Evolutionary conservation across 2,329 filamentous ascomycete species (phyloP), one percentile per base, ranked within the genome.

Genomic region (Cytospora chrysosperma): DNA sequence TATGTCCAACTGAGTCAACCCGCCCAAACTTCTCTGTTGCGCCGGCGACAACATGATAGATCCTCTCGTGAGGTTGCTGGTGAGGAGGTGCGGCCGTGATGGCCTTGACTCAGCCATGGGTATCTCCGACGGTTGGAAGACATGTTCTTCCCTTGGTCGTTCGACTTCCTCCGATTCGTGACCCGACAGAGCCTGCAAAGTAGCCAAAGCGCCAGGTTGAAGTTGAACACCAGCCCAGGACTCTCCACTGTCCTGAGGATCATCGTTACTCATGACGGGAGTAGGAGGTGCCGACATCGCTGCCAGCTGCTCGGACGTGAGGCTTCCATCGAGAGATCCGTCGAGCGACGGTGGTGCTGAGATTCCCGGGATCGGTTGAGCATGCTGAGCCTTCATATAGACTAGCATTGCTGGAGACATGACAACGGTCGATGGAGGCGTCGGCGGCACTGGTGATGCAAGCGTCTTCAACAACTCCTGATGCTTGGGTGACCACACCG

Each of bases 291-390:
- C 92, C 71, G 92, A 96, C 74, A 93, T 84, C 59, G 84, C 85
- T 1, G 92, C 91, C 75, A 96, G 84, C 73, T 96, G 93, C 72
- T 97, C 93, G 2, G 93, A 96, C 10, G 88, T 90, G 70, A 95
- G 78, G 76, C 92, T 97, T 26, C 93, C 93, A 77, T 97, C 93
- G 4, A 97, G 81, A 5, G 94, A 97, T 4, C 93, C 93, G 77
- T 97, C 93, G 5, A 97, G 81, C 4, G 94, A 97, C 4, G 94
- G 94, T 5, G 93, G 89, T 7, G 91, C 89, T 61, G 92, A 93
- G 32, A 87, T 84, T 40, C 86, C 88, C 1, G 92, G 92, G 4
- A 94, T 82, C 55, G 86, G 83, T 26, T 88, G 82, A 30, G 85
- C 72, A 65, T 86, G 85, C 68, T 86, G 84, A 65, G 80, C 76